Evolutionary conservation across 805 yeast genomes (phyloP), one percentile per base, ranked within the genome.

Genomic region (Dipodascus geniculatus): DNA sequence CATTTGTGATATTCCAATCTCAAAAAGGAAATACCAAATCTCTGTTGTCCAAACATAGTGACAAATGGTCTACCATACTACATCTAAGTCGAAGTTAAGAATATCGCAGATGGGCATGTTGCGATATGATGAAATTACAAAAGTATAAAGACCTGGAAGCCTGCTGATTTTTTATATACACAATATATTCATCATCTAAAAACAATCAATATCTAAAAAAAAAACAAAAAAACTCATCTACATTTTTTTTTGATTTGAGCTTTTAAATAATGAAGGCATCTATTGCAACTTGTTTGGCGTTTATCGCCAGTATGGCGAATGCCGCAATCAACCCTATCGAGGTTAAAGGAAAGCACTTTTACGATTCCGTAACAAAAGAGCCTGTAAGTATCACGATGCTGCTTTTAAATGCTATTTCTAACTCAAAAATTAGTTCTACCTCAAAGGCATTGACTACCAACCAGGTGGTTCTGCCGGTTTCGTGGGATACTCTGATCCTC

Each of bases 401-500:
- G 17, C 14, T 38, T 16, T 38, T 68, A 49, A 6, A 20, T 20
- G 4, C 11, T 16, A 23, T 31, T 22, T 14, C 42, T 48, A n/a
- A 16, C 14, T 14, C 35, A 8, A 8, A 28, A 38, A 6, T n/a
- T 38, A 38, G 44, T 89, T 88, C 68, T 89, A 83, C 71, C 84
- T 89, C 60, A 78, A 95, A 68, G 98, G 98, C 19, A 85, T 91
- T 1, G 98, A 91, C 67, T 90, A 90, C 65, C 97, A 91, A 64
- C 97, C 97, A 0, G 97, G 97, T 8, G 98, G 97, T 0, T 83
- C 96, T 0, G 82, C 96, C 0, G 90, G 82, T 1, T 66, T 64
- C 52, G 0, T 82, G 81, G 22, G 71, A 56, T 48, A 58, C 56
- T 49, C 64, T 51, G 98, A 91, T 64, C 96, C 96, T 0, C 72